Percentiles rank a stretch among this genome's conserved stretches.
These are phyloP conservation scores for Apiospora kogelbergensis DNA, from an alignment of 2,329 filamentous ascomycete species.

Conservation along the genomic window DNA sequence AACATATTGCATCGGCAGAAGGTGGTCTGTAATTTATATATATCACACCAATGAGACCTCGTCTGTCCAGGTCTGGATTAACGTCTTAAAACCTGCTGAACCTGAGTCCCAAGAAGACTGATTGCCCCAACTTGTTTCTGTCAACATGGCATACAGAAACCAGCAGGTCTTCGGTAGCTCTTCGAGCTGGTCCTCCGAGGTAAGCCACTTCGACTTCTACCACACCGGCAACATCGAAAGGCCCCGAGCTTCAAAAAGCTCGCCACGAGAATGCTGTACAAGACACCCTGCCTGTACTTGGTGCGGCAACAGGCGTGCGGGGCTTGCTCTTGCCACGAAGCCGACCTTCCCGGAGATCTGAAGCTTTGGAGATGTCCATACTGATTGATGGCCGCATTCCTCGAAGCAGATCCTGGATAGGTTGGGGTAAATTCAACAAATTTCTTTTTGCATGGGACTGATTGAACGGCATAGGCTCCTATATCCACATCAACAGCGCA, in stretches of 20 bases:
- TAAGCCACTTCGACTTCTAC: slow-evolving; percentile 8
- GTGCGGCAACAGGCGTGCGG: not conserved
- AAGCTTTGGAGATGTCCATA: not conserved
- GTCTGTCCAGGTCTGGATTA: not conserved
- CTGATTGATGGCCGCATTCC: not conserved
- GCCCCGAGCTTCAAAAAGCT: not conserved
- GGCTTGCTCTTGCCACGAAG: not conserved
- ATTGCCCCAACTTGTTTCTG: slow-evolving; percentile 3
- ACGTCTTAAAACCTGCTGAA: not conserved
- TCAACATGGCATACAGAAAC: slow-evolving; percentile 7
- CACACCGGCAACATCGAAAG: not conserved
- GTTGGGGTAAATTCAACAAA: not conserved
- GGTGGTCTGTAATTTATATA: not conserved
- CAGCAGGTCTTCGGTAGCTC: not conserved
- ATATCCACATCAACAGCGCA: not conserved
- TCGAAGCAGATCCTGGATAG: not conserved
- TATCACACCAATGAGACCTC: not conserved
- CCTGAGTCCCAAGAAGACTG: not conserved
- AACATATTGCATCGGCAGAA: not conserved
- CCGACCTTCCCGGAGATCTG: not conserved
- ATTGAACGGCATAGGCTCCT: not conserved
- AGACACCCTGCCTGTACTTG: not conserved
- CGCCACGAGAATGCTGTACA: not conserved
- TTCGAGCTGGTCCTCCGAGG: slow-evolving; percentile 9
- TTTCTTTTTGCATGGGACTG: not conserved